Conservation (phyloP, 1,139 yeast species). For the Trichomonascaceae sp. region DNA sequence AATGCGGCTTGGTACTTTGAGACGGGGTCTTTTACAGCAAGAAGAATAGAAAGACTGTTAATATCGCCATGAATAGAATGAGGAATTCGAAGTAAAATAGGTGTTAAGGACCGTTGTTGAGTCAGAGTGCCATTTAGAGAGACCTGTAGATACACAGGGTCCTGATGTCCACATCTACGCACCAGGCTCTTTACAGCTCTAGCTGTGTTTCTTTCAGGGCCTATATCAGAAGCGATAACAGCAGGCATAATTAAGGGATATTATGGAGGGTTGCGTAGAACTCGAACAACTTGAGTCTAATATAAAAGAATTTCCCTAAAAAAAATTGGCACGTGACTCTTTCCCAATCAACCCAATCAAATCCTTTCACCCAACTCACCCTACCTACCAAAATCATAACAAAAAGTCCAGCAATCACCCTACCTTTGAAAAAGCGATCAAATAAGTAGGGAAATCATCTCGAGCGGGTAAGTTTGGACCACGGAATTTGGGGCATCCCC, state of each 20-base stretch:
- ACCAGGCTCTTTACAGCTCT: conserved; percentile 11
- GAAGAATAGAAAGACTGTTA: conserved; percentile 18
- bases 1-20: conserved; percentile 18
- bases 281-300: too few relatives aligned
- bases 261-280: too few relatives aligned
- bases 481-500: background rate
- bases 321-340: background rate
- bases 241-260: background rate
- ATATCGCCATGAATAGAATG: conserved; percentile 17
- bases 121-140: conserved; percentile 13
- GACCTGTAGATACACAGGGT: conserved; percentile 21
- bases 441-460: background rate
- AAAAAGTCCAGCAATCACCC: background rate
- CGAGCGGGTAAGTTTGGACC: conserved; percentile 7
- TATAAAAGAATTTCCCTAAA: too few relatives aligned
- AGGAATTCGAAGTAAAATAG: conserved; percentile 23
- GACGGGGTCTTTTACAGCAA: conserved; percentile 26
- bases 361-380: conserved; percentile 1
- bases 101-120: conserved; percentile 15
- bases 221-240: background rate
- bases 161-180: conserved; percentile 10
- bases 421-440: background rate
- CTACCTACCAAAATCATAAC: conserved; percentile 8
- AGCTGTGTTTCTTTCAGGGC: background rate
- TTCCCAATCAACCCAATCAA: background rate